These are phyloP conservation scores for Ilex paraguariensis DNA, from an alignment of 305 asterid species.

Conservation along the genomic window DNA sequence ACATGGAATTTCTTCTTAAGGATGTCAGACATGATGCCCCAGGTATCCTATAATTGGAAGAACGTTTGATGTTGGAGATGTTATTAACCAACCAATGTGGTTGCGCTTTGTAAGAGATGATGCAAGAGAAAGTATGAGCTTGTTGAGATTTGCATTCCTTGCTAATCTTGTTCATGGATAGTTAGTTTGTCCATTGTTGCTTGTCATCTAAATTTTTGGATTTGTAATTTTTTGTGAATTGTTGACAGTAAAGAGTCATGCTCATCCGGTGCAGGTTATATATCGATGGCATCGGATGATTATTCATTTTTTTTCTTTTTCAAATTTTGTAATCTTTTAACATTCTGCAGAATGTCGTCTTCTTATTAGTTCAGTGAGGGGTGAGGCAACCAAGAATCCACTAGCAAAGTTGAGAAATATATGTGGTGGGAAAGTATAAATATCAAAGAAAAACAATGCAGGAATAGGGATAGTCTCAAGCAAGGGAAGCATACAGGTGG, in stretches of 20 bases:
- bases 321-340: too few species aligned
- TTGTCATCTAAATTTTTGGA: constrained; percentile 11
- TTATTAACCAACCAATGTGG: constrained; percentile 16
- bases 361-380: constrained; percentile 42
- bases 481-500: constrained; percentile 6
- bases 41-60: constrained; percentile 39
- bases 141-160: constrained; percentile 45
- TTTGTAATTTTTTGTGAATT: constrained; percentile 13
- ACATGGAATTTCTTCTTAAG: constrained; percentile 10
- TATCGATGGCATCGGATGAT: neutral
- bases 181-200: constrained; percentile 8
- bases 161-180: constrained; percentile 20
- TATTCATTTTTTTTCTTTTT: too few species aligned
- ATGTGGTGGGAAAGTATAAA: constrained; percentile 11
- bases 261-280: constrained; percentile 64
- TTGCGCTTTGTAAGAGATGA: constrained; percentile 37
- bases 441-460: constrained; percentile 14
- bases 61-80: constrained; percentile 25
- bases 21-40: constrained; percentile 23
- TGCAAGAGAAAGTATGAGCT: constrained; percentile 40
- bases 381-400: constrained; percentile 30
- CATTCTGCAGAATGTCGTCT: neutral
- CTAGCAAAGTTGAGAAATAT: constrained; percentile 15
- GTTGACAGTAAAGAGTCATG: constrained; percentile 73
- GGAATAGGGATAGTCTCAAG: constrained; percentile 11